Evolutionary conservation across 257 asterid species (phyloP).

Genomic region (Lantana camara): DNA sequence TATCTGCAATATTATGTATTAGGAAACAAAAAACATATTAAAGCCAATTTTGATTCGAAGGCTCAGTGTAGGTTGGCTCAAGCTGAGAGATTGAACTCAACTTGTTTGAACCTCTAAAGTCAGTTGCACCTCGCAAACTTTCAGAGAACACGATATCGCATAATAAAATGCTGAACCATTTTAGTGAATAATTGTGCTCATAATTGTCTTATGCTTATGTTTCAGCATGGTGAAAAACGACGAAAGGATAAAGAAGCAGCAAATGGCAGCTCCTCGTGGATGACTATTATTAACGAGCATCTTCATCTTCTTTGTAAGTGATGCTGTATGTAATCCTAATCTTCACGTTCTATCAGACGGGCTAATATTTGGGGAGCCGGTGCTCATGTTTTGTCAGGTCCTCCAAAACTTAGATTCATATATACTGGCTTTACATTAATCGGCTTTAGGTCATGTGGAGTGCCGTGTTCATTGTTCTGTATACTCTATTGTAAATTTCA

Average conservation of each 20-base stretch:
- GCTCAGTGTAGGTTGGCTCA: too few relatives aligned
- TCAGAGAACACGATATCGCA: too few relatives aligned
- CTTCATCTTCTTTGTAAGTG: constrained; percentile 2
- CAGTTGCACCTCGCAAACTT: too few relatives aligned
- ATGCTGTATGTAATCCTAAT: constrained; percentile 1
- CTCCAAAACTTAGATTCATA: constrained; percentile 1
- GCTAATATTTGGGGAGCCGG: neutral
- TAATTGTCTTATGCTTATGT: constrained; percentile 22
- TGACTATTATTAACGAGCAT: constrained; percentile 28
- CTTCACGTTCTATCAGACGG: neutral
- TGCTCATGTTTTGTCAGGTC: neutral
- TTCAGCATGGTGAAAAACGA: constrained; percentile 89
- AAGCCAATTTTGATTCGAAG: too few relatives aligned
- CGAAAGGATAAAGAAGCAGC: constrained; percentile 93
- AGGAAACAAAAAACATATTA: too few relatives aligned
- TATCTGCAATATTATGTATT: too few relatives aligned
- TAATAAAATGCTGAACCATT: too few relatives aligned
- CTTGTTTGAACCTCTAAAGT: too few relatives aligned
- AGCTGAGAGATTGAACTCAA: too few relatives aligned
- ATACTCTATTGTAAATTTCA: too few relatives aligned
- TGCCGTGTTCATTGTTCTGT: neutral
- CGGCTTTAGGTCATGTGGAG: neutral
- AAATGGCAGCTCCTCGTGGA: constrained; percentile 93
- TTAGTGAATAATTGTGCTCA: neutral
- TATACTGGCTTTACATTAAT: neutral